Conservation (phyloP, 306 rosid species). For the Heteromeles arbutifolia region DNA sequence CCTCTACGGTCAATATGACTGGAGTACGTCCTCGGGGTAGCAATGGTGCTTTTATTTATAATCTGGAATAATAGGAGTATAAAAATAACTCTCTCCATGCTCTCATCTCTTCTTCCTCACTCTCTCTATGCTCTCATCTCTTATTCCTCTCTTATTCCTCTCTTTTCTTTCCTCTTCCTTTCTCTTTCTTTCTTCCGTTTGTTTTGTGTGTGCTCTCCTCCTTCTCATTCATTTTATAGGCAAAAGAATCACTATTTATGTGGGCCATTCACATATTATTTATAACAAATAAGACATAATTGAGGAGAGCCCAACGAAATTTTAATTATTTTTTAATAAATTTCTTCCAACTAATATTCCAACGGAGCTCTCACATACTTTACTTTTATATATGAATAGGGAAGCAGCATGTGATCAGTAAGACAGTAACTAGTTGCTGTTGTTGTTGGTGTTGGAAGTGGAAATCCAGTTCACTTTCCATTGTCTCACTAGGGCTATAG, state of each 20-base stretch:
- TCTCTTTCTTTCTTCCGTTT: background rate
- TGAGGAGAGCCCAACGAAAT: background rate
- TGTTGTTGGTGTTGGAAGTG: background rate
- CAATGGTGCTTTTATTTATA: too few relatives aligned
- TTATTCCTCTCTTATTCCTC: too few relatives aligned
- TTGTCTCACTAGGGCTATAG: background rate
- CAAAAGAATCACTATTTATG: too few relatives aligned
- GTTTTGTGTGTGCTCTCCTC: too few relatives aligned
- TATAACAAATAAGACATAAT: background rate
- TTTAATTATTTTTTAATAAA: background rate
- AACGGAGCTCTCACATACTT: background rate
- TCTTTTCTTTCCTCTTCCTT: too few relatives aligned
- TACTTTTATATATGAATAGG: background rate
- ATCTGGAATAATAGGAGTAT: too few relatives aligned
- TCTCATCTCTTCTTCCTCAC: too few relatives aligned
- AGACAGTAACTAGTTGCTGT: slow-evolving; percentile 1
- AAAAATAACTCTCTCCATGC: too few relatives aligned
- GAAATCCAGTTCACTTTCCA: slow-evolving; percentile 28
- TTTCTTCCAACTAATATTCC: background rate
- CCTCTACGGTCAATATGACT: too few relatives aligned
- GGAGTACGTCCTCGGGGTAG: too few relatives aligned
- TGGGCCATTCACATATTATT: background rate
- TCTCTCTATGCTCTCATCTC: too few relatives aligned
- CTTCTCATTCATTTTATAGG: too few relatives aligned
- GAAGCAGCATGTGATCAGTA: slow-evolving; percentile 1